These are phyloP conservation scores for Populus nigra DNA, from an alignment of 345 rosid genomes.

Conservation along the genomic window DNA sequence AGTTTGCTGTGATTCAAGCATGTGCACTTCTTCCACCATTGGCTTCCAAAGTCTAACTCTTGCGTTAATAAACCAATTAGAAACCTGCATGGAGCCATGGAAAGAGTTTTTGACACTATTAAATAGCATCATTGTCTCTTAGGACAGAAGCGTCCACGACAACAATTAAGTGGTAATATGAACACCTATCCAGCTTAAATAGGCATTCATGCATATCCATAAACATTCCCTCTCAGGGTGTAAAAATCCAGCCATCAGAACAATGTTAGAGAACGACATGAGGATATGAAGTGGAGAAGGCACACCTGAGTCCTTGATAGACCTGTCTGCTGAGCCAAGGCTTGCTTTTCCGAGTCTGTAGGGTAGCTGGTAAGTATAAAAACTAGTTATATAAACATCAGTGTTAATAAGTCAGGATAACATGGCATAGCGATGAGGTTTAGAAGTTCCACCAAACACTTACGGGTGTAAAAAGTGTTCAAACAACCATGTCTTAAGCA, in stretches of 20 bases:
- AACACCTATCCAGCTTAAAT: background rate
- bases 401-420: background rate
- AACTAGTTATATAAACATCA: background rate
- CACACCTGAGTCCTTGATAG: conserved; percentile 33
- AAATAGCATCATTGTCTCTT: background rate
- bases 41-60: conserved; percentile 37
- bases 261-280: background rate
- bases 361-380: conserved; percentile 21
- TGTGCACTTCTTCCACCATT: conserved; percentile 36
- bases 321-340: conserved; percentile 29
- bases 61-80: conserved; percentile 36
- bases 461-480: conserved; percentile 37
- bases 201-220: background rate
- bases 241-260: background rate
- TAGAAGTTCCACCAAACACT: background rate
- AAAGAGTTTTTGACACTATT: background rate
- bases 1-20: conserved; percentile 24
- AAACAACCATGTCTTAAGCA: conserved; percentile 29
- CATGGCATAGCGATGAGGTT: too few species aligned
- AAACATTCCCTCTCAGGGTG: background rate
- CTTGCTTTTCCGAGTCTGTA: conserved; percentile 25
- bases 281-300: background rate
- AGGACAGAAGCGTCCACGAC: background rate
- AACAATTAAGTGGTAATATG: background rate
- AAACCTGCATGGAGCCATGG: conserved; percentile 17